These are phyloP conservation scores for Sergeia podlipaevii DNA, from an alignment of 208 protist genomes.

Conservation along the genomic window DNA sequence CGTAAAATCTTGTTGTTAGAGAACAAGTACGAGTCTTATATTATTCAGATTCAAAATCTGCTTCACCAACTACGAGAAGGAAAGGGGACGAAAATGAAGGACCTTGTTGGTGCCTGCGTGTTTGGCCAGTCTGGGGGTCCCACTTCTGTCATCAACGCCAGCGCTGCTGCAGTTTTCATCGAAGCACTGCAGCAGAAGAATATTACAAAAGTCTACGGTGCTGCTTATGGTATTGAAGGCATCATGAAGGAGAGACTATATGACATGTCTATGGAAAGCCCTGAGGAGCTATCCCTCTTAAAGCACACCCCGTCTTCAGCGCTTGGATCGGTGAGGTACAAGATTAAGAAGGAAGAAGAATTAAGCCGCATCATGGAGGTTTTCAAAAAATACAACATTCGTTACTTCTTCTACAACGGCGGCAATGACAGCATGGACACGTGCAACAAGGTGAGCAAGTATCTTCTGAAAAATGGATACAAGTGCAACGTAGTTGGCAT, in stretches of 20 bases:
- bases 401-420: conserved; percentile 46
- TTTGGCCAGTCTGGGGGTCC: conserved; percentile 10
- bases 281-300: conserved; percentile 1
- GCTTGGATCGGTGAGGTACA: conserved; percentile 8
- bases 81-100: not conserved
- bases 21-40: too few relatives aligned
- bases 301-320: conserved; percentile 7
- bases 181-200: conserved; percentile 4
- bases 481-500: conserved; percentile 47
- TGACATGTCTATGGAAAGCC: conserved; percentile 6
- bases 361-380: conserved; percentile 30
- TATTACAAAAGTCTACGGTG: conserved; percentile 5
- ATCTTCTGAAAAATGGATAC: conserved; percentile 11
- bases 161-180: conserved; percentile 3
- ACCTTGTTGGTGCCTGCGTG: not conserved
- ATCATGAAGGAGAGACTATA: conserved; percentile 5
- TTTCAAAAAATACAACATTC: conserved; percentile 20
- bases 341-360: conserved; percentile 6
- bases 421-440: conserved; percentile 66
- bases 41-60: too few relatives aligned
- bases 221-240: conserved; percentile 4
- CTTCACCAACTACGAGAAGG: too few relatives aligned
- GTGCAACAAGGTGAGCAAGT: conserved; percentile 22
- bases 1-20: too few relatives aligned
- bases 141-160: conserved; percentile 12